phyloP scores from a whole-genome alignment of 2,329 filamentous ascomycete genomes.

The Ceratocystis alfenasii region DNA sequence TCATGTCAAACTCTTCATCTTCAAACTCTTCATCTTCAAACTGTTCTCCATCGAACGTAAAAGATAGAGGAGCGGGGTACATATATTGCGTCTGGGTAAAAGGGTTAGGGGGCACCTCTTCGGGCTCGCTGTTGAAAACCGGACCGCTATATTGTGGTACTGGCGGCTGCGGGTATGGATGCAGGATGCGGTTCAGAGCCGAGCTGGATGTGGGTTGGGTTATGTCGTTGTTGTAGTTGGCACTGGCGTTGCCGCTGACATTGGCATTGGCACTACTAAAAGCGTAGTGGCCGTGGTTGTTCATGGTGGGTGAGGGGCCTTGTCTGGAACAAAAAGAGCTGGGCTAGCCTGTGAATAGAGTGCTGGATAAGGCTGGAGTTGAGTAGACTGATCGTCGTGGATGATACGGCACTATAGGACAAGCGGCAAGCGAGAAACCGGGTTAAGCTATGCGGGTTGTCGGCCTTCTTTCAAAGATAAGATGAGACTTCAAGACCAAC shows the following conservation, averaged over 20 bases:
- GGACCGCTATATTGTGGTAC: not conserved
- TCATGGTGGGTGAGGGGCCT: not conserved
- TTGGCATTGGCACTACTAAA: too few relatives aligned
- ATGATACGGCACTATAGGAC: not conserved
- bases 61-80: too few relatives aligned
- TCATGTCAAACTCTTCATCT: too few relatives aligned
- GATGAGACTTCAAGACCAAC: not conserved
- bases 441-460: not conserved
- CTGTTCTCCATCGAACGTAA: too few relatives aligned
- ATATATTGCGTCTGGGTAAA: too few relatives aligned
- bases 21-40: too few relatives aligned
- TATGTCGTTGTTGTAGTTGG: not conserved
- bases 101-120: too few relatives aligned
- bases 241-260: too few relatives aligned
- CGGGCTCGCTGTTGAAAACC: too few relatives aligned
- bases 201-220: slow-evolving; percentile 6
- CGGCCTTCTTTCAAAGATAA: not conserved
- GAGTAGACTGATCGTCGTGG: not conserved
- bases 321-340: not conserved
- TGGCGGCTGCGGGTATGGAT: not conserved
- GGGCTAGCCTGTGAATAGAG: not conserved
- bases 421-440: not conserved
- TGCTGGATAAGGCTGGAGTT: not conserved
- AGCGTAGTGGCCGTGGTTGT: not conserved
- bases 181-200: slow-evolving; percentile 9